Base-by-base conservation (phyloP, 2,329 filamentous ascomycete genomes). In the Fusarium chuoi region DNA sequence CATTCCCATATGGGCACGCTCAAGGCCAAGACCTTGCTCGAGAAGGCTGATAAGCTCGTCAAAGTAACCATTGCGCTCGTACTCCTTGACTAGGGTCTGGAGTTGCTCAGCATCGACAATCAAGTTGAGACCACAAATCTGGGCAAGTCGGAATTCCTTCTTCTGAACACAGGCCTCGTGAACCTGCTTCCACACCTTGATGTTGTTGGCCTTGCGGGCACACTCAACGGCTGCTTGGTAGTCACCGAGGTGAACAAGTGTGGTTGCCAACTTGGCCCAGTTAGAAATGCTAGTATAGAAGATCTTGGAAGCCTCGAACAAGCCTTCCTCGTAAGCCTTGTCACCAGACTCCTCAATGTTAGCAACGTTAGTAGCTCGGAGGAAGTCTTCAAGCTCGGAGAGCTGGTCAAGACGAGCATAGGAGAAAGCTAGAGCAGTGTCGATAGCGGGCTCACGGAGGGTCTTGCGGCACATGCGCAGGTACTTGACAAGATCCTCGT, bases 121-220 rank as follows among this genome's bases (percentile, higher is more conserved):
- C 68, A 99, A 88, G 86, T 99, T 98, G 70, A 99, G 91, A 88
- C 97, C 97, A 80, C 96, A 99, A 78, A 99, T 99, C 85, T 98
- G 96, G 33, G 97, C 96, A 68, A 99, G 92, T 71, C 96, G 94
- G 91, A 99, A 99, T 82, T 99, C 96, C 87, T 98, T 98, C 91
- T 98, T 99, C 71, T 90, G 91, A 75, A 99, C 94, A 81, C 96
- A 99, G 28, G 96, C 96, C 81, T 94, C 93, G 85, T 98, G 97
- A 77, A 99, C 96, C 84, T 99, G 94, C 85, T 96, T 97, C 96
- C 96, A 99, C 59, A 99, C 96, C 87, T 97, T 98, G 84, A 98
- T 95, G 84, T 94, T 98, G 88, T 98, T 99, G 78, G 96, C 96
- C 86, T 99, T 98, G 82, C 96, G 94, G 33, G 97, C 96, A 80